Base-by-base conservation (phyloP, 2,329 filamentous ascomycete genomes). In the Fusarium sacchari region DNA sequence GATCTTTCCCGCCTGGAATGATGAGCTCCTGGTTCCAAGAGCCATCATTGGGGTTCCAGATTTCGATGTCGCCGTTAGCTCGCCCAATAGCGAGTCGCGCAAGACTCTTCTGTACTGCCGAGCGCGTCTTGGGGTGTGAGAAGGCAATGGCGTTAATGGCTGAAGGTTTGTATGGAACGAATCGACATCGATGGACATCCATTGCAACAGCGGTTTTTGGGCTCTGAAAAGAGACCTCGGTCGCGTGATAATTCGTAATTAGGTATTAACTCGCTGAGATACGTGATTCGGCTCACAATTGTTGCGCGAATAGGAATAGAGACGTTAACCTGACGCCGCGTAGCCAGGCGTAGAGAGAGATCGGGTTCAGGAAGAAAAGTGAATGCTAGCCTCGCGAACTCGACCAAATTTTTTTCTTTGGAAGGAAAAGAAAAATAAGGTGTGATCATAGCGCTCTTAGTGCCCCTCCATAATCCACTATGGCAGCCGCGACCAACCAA, bases 151-250 rank as follows among this genome's bases (percentile, higher is more conserved):
- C 92, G 84, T 97, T 98, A 83, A 99, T 98, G 65, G 95, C 92
- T 68, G 94, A 94, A 13, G 94, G 93, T 74, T 95, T 94, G 83
- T 94, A 98, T 44, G 94, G 93, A 77, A 99, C 93, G 84, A 99
- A 99, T 80, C 96, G 94, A 81, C 95, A 97, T 79, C 96, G 94
- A 86, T 99, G 96, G 81, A 99, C 92, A 84, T 98, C 96, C 96
- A 98, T 98, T 66, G 66, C 72, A 71, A 61, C 46, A 58, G 64
- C 32, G 59, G 37, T 28, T 40, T 46, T 65, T 59, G 46, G 58
- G 44, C 28, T 67, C 37, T 67, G 43, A 49, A 56, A 50, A 56
- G 59, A 49, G 34, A 61, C 61, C 50, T 52, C 20, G 57, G 40
- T 76, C 37, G 69, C 42, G 46, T 46, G 50, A 37, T 59, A 32